phyloP scores from a whole-genome alignment of 495 filamentous ascomycete species.

The Neurospora tetrasperma region DNA sequence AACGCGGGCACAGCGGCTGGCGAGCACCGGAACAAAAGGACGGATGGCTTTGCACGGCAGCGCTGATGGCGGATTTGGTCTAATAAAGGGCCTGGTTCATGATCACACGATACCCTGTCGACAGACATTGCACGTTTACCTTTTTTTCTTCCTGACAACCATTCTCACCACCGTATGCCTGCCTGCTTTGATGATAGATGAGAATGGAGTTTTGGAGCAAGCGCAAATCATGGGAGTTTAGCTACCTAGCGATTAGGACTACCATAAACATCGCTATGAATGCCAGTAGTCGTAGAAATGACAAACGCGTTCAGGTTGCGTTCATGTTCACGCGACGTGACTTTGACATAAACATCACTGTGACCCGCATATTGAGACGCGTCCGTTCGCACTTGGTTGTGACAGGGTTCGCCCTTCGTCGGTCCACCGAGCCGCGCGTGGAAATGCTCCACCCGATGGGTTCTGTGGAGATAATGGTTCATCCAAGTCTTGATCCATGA shows the following conservation, averaged over 20 bases:
- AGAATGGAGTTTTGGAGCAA: not conserved
- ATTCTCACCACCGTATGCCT: not conserved
- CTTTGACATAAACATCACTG: not conserved
- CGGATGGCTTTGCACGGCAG: constrained; percentile 1
- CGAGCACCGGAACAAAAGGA: constrained; percentile 1
- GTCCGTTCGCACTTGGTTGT: not conserved
- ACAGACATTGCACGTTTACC: not conserved
- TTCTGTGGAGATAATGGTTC: not conserved
- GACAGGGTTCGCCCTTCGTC: not conserved
- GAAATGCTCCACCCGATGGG: not conserved
- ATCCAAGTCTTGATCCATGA: not conserved
- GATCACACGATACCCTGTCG: constrained; percentile 3
- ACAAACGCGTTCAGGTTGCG: not conserved
- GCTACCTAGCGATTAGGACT: not conserved
- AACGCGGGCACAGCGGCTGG: constrained; percentile 4
- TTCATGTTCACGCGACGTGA: not conserved
- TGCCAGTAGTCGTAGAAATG: not conserved
- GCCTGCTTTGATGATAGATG: not conserved
- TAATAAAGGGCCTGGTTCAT: constrained; percentile 9
- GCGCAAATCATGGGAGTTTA: not conserved
- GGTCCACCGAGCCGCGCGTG: not conserved
- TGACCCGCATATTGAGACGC: not conserved
- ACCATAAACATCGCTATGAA: not conserved
- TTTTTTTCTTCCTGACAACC: not conserved
- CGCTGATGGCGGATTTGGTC: constrained; percentile 6